Conservation (phyloP, 495 filamentous ascomycete species). For the Podospora didyma region DNA sequence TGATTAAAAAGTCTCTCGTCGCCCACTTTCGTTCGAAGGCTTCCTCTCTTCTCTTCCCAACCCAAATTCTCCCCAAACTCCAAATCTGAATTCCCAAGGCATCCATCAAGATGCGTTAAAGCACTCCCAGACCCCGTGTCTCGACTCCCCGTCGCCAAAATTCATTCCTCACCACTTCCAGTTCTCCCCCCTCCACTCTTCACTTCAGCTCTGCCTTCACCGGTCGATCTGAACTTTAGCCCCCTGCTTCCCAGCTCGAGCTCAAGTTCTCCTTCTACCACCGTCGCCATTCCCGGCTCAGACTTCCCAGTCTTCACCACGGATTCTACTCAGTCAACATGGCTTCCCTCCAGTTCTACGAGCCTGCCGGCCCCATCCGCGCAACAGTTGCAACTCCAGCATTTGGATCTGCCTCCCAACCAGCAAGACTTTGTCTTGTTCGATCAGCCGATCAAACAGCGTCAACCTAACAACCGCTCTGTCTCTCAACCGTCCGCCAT, state of each 20-base stretch:
- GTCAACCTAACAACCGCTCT: slow-evolving; percentile 45
- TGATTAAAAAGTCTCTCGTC: slow-evolving; percentile 30
- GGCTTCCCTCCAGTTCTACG: slow-evolving; percentile 56
- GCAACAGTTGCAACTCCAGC: slow-evolving; percentile 43
- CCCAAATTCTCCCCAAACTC: slow-evolving; percentile 16
- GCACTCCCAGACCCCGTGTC: slow-evolving; percentile 10
- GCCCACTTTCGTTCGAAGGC: slow-evolving; percentile 18
- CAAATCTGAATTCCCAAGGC: slow-evolving; percentile 18
- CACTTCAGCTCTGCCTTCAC: slow-evolving; percentile 47
- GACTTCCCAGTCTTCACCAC: slow-evolving; percentile 57
- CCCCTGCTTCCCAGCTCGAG: slow-evolving; percentile 45
- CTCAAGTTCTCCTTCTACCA: slow-evolving; percentile 41
- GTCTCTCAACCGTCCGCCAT: slow-evolving; percentile 34
- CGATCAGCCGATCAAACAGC: slow-evolving; percentile 41
- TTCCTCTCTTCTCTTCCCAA: slow-evolving; percentile 21
- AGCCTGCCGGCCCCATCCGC: slow-evolving; percentile 56
- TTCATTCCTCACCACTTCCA: slow-evolving; percentile 38
- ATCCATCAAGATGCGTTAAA: slow-evolving; percentile 39
- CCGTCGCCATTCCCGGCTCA: slow-evolving; percentile 49
- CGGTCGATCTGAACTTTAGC: slow-evolving; percentile 54
- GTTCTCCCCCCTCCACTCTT: slow-evolving; percentile 39
- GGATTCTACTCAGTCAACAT: slow-evolving; percentile 54
- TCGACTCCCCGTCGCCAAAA: slow-evolving; percentile 35
- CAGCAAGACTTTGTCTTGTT: slow-evolving; percentile 56
- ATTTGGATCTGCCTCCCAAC: slow-evolving; percentile 36